Conservation (phyloP, 2,329 filamentous ascomycete genomes). For the Fusarium sulawesiense region DNA sequence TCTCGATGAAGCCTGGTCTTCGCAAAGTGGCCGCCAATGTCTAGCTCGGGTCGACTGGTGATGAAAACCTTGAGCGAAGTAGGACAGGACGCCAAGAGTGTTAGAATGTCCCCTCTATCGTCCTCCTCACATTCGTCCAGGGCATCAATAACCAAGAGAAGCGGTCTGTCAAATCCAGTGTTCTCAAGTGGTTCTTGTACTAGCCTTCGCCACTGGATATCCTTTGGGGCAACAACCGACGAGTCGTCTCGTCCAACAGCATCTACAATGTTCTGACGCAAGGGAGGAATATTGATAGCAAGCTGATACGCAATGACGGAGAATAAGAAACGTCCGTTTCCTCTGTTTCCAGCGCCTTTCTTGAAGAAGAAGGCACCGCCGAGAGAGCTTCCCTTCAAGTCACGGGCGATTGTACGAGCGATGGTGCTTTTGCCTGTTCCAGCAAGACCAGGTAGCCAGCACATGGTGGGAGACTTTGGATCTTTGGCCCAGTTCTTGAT, state of each 20-base stretch:
- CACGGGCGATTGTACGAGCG: not conserved
- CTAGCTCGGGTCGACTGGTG: not conserved
- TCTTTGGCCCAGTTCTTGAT: not conserved
- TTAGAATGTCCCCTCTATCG: fast-evolving
- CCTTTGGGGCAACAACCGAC: not conserved
- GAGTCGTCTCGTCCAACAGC: not conserved
- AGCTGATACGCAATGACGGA: conserved; percentile 55
- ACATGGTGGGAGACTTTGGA: not conserved
- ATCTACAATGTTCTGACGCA: conserved; percentile 22
- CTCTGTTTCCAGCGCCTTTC: not conserved
- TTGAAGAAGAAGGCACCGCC: conserved; percentile 5
- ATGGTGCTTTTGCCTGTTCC: conserved; percentile 12
- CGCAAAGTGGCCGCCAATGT: not conserved
- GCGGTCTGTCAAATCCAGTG: fast-evolving
- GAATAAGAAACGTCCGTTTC: conserved; percentile 7
- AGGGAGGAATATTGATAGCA: conserved; percentile 27
- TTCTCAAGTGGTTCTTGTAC: conserved; percentile 4
- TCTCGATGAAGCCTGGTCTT: not conserved
- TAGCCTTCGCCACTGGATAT: conserved; percentile 2
- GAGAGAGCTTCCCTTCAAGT: not conserved
- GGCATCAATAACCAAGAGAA: conserved; percentile 48
- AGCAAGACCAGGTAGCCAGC: conserved; percentile 5
- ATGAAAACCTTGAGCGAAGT: not conserved
- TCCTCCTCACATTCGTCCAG: conserved; percentile 42
- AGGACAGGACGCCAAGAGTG: fast-evolving